Evolutionary conservation across 2,329 filamentous ascomycete species (phyloP).

Genomic region (Colletotrichum zoysiae): DNA sequence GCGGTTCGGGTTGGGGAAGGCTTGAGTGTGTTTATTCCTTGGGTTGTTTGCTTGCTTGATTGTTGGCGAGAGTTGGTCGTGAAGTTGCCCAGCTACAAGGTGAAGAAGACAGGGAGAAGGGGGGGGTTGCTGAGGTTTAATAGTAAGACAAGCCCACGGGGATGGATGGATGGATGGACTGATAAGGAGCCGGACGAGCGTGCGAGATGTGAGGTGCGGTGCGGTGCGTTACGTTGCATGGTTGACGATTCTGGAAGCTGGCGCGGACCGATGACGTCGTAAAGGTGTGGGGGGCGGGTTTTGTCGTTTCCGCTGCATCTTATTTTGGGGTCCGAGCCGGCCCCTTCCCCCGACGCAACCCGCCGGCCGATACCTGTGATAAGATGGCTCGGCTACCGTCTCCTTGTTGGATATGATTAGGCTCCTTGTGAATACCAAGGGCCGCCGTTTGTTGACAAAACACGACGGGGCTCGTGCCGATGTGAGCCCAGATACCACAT

Average conservation of each 20-base stretch:
- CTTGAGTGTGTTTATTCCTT: neutral
- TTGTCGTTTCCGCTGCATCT: neutral
- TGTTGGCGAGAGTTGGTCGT: neutral
- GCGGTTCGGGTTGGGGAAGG: neutral
- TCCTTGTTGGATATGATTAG: neutral
- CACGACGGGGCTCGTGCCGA: neutral
- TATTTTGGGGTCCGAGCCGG: slow-evolving; percentile 9
- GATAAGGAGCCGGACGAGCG: slow-evolving; percentile 2
- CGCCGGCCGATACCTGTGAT: neutral
- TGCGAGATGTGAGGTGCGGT: neutral
- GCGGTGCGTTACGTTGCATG: neutral
- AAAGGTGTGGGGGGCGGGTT: slow-evolving; percentile 33
- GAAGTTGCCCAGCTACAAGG: too few species aligned
- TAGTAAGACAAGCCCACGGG: neutral
- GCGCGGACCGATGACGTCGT: slow-evolving; percentile 35
- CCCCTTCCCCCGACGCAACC: slow-evolving; percentile 9
- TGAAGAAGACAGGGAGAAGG: too few species aligned
- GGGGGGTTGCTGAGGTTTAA: slow-evolving; percentile 13
- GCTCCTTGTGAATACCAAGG: neutral
- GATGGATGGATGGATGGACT: neutral
- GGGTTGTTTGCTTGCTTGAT: too few species aligned
- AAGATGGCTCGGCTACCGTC: neutral
- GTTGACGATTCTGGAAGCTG: slow-evolving; percentile 24
- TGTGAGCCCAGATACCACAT: neutral
- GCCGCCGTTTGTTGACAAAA: too few species aligned